These are phyloP conservation scores for Malassezia pachydermatis DNA, from an alignment of 1,284 basidiomycete genomes.

Conservation along the genomic window DNA sequence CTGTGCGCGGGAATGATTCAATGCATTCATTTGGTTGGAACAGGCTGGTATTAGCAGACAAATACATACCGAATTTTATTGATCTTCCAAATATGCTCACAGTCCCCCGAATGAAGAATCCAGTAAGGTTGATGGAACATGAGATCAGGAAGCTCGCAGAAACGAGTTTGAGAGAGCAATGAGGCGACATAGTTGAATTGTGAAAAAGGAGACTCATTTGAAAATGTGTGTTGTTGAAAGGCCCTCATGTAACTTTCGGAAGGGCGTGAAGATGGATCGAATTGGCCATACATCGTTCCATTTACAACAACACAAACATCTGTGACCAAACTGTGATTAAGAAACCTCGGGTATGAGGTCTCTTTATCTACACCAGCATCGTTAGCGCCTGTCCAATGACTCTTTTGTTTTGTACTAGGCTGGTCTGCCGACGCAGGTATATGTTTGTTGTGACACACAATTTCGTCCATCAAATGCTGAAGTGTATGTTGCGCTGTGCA, in stretches of 20 bases:
- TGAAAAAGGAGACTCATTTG: neutral
- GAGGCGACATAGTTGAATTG: neutral
- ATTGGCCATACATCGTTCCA: constrained; percentile 1
- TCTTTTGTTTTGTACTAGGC: neutral
- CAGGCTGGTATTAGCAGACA: neutral
- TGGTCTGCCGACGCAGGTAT: constrained; percentile 1
- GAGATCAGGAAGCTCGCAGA: neutral
- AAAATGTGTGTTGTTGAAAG: neutral
- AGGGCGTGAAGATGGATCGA: neutral
- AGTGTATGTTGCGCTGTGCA: constrained; percentile 6
- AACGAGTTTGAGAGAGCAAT: neutral
- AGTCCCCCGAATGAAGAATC: constrained; percentile 17
- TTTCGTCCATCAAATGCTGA: neutral
- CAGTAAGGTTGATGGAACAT: constrained; percentile 7
- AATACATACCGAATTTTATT: constrained; percentile 7
- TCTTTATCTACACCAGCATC: neutral
- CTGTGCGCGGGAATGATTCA: constrained; percentile 1
- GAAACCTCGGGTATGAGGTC: constrained; percentile 3
- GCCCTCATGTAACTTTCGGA: constrained; percentile 7
- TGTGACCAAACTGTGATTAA: neutral
- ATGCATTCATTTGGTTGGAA: neutral
- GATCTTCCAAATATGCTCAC: constrained; percentile 15
- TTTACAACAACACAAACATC: constrained; percentile 9
- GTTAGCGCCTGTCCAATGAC: constrained; percentile 12
- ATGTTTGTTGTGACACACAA: constrained; percentile 12